Conservation (phyloP, 1,284 basidiomycete genomes). For the Sporisorium iseilematis-ciliati region DNA sequence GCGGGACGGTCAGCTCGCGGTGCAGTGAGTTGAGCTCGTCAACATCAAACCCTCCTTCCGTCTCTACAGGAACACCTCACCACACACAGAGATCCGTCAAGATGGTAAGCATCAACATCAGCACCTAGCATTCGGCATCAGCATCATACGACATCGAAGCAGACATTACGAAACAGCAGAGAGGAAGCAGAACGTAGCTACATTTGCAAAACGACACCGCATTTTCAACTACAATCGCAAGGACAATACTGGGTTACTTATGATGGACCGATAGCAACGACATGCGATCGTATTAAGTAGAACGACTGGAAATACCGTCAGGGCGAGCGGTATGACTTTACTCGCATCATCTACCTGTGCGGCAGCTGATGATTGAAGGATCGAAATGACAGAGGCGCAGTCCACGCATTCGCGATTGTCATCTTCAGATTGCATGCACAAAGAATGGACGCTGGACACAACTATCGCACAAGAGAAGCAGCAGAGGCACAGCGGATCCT, state of each 20-base stretch:
- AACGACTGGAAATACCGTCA: too few relatives aligned
- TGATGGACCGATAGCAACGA: neutral
- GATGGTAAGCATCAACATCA: conserved; percentile 54
- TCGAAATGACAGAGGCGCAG: too few relatives aligned
- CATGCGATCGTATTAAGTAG: neutral
- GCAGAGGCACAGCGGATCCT: too few relatives aligned
- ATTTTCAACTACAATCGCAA: neutral
- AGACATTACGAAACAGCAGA: conserved; percentile 5
- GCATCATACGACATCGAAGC: conserved; percentile 9
- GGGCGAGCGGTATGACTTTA: too few relatives aligned
- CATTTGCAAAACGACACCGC: neutral
- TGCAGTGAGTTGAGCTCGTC: conserved; percentile 28
- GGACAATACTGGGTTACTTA: neutral
- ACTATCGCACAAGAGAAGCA: too few relatives aligned
- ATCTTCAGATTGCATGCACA: too few relatives aligned
- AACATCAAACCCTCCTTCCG: conserved; percentile 36
- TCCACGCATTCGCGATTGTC: too few relatives aligned
- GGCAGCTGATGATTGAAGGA: too few relatives aligned
- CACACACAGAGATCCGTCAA: conserved; percentile 56
- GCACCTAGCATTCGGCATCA: conserved; percentile 7
- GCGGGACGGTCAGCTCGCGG: neutral
- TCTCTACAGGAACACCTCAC: conserved; percentile 51
- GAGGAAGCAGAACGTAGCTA: neutral
- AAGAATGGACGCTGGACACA: too few relatives aligned
- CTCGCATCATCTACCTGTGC: too few relatives aligned